Evolutionary conservation across 1,284 basidiomycete species (phyloP), one percentile per base, ranked within the genome.

Genomic region (Pseudomicrostroma phylloplanum): DNA sequence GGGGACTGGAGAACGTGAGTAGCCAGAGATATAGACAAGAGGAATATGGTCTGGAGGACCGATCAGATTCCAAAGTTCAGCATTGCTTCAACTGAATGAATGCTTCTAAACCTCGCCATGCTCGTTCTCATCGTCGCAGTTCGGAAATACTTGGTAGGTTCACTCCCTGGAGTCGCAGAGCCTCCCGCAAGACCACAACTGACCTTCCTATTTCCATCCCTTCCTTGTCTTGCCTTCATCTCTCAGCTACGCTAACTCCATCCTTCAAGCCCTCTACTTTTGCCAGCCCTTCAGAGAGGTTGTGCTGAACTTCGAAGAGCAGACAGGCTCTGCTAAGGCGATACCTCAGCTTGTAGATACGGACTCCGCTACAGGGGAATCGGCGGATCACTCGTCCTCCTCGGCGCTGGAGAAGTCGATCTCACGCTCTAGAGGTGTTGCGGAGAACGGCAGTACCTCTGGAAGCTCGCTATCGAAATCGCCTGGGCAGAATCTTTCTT

Each of bases 181-280:
- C n/a, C 19, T 21, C 15, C n/a, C 9, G 42, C 9, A 12, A 17
- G 3, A 6, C 49, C 30, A 17, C 42, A 56, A 55, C 55, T 19
- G 55, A 72, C 58, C 12, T 76, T 72, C 59, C 78, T 69, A 73
- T 71, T 23, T 42, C 64, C 63, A 55, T 61, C 56, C 60, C 17
- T 43, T 21, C 49, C 46, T 2, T 19, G n/a, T 7, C 46, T 2
- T 19, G n/a, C 4, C 11, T 15, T 23, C 8, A 19, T 40, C 17
- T 57, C 12, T n/a, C 13, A 60, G 57, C 79, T 98, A 98, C 81
- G 92, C 90, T 82, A 98, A 97, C 81, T 97, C 94, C 17, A 91
- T 98, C 30, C 85, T 98, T 11, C 94, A 98, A 80, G 89, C 94
- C 0, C 86, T 98, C 60, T 98, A 96, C 81, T 89, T 88, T 69